phyloP scores from a whole-genome alignment of 108 stramenopile species.

The Schizochytrium sp. region DNA sequence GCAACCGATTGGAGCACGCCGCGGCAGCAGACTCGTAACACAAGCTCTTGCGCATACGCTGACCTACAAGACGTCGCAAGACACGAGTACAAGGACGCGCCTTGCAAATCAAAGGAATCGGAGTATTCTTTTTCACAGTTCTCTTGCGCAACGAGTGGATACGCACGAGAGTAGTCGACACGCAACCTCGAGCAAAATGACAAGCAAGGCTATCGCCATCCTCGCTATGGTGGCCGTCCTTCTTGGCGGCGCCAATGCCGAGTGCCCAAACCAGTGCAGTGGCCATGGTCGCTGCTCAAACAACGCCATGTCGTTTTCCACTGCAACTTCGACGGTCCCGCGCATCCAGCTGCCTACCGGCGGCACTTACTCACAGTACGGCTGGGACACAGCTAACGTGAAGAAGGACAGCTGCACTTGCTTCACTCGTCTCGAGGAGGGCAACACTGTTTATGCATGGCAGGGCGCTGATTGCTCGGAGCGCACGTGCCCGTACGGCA shows the following conservation, averaged over 20 bases:
- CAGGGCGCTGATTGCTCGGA: slow-evolving; percentile 64
- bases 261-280: slow-evolving; percentile 51
- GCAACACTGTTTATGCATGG: slow-evolving; percentile 60
- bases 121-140: no score
- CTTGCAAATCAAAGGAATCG: no score
- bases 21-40: no score
- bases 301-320: slow-evolving; percentile 27
- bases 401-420: slow-evolving; percentile 65
- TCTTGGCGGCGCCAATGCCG: background rate
- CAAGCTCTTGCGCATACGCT: no score
- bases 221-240: background rate
- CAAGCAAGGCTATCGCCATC: background rate
- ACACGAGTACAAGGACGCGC: no score
- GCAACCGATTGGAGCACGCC: no score
- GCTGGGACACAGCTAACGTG: background rate
- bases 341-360: background rate
- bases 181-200: background rate
- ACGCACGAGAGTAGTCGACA: no score
- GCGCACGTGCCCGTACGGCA: slow-evolving; percentile 64
- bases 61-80: no score
- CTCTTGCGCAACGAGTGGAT: no score
- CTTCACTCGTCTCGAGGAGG: slow-evolving; percentile 44
- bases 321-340: background rate
- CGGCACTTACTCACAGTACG: background rate
- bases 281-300: slow-evolving; percentile 49